Evolutionary conservation across 2,329 filamentous ascomycete species (phyloP), one percentile per base, ranked within the genome.

Genomic region (Parafenestella ontariensis): DNA sequence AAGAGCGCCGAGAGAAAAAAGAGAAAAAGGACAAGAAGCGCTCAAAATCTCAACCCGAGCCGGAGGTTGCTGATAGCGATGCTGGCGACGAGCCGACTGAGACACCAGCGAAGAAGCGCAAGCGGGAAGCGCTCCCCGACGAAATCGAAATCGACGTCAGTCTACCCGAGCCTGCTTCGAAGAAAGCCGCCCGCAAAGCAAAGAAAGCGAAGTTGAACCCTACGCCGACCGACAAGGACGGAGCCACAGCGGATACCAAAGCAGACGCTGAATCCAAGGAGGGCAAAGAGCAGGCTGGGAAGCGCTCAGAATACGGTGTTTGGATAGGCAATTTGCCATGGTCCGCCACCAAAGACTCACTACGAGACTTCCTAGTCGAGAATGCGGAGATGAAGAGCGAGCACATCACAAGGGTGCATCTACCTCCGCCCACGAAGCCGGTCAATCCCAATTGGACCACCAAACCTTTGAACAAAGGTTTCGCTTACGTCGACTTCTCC

Each of bases 251-350:
- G 23, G 57, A 52, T 40, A 40, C 50, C 29, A 56, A 60, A 21
- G 39, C 49, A 13, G 64, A 70, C 10, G 78, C 80, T 47, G 70
- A 75, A 10, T 68, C 79, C 57, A 65, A 68, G 54, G 58, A 59
- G 23, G 56, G 61, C 28, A 69, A 76, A 40, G 68, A 70, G 11
- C 75, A 78, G 49, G 65, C 67, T 11, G 76, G 76, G 45, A 78
- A 81, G 64, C 88, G 91, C 55, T 95, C 92, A 9, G 87, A 90
- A 17, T 87, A 92, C 76, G 91, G 92, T 58, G 86, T 99, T 62
- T 99, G 95, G 95, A 91, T 99, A 66, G 95, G 96, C 67, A 99
- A 99, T 77, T 79, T 99, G 59, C 86, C 90, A n/a, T 99, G 94
- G 81, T 86, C 85, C 42, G 82, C 89, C 36, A 95, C 89, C 40